Evolutionary conservation across 2,329 filamentous ascomycete genomes (phyloP).

Genomic region (Fusarium mexicanum): DNA sequence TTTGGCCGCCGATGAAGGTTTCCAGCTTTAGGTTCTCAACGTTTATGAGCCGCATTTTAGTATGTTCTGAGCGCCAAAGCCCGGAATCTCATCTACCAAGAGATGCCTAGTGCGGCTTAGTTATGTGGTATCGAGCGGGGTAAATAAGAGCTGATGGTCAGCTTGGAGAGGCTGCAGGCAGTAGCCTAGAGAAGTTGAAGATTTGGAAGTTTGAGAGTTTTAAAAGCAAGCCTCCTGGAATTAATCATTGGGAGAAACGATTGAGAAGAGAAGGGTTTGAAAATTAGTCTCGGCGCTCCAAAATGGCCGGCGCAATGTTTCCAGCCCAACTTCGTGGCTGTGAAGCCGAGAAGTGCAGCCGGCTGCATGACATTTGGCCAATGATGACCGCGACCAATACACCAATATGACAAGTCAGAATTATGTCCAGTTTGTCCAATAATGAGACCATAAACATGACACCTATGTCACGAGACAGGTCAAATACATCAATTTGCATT

Average conservation of each 20-base stretch:
- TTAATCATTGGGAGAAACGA: no score
- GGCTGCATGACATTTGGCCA: not conserved
- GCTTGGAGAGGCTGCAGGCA: not conserved
- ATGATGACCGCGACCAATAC: not conserved
- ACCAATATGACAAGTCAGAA: not conserved
- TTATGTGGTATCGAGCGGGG: not conserved
- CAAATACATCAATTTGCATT: no score
- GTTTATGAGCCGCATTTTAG: not conserved
- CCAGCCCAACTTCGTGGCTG: not conserved
- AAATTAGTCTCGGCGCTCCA: not conserved
- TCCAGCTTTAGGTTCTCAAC: not conserved
- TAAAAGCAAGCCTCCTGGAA: fast-evolving
- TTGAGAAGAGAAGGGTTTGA: not conserved
- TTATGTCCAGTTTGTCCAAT: no score
- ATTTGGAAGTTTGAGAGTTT: not conserved
- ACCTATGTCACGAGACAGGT: not conserved
- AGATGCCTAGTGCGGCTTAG: not conserved
- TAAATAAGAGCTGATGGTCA: not conserved
- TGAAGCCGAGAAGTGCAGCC: not conserved
- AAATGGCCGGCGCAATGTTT: no score
- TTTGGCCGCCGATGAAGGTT: not conserved
- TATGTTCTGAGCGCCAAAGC: not conserved
- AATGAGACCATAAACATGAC: not conserved
- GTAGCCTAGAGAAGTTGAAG: no score
- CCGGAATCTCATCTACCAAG: not conserved